Conservation (phyloP, 306 rosid species). For the Ormosia emarginata region DNA sequence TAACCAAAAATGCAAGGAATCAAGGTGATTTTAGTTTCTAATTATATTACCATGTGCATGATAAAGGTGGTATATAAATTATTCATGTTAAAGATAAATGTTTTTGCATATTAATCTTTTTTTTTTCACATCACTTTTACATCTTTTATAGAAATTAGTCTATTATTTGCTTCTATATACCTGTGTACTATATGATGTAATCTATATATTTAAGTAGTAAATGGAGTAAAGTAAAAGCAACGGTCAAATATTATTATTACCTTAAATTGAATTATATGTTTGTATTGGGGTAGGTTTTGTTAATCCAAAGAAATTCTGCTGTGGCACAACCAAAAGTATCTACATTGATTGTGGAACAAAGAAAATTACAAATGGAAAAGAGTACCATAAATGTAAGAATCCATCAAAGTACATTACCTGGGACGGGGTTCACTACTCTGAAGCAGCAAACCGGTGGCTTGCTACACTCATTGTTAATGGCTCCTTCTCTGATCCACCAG, state of each 20-base stretch:
- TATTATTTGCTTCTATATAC: no score
- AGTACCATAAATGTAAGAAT: conserved; percentile 48
- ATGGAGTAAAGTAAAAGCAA: neutral
- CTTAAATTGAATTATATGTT: neutral
- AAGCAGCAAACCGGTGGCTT: conserved; percentile 59
- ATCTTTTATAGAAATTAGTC: no score
- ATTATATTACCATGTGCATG: neutral
- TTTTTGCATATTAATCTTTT: neutral
- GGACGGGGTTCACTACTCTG: conserved; percentile 79
- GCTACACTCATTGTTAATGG: conserved; percentile 41
- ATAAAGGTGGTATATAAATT: neutral
- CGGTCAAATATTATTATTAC: neutral
- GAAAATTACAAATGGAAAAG: conserved; percentile 49
- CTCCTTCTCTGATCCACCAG: conserved; percentile 52
- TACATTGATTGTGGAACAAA: conserved; percentile 50
- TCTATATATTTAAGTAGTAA: neutral
- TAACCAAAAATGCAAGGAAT: conserved; percentile 44
- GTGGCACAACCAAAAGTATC: conserved; percentile 51
- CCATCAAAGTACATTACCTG: conserved; percentile 56
- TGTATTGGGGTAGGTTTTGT: conserved; percentile 52
- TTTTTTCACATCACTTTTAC: no score
- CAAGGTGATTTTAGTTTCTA: conserved; percentile 30
- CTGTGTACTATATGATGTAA: no score
- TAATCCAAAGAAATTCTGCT: conserved; percentile 59
- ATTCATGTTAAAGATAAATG: neutral